phyloP scores from a whole-genome alignment of 2,329 filamentous ascomycete species.

The Venturia oleaginea region DNA sequence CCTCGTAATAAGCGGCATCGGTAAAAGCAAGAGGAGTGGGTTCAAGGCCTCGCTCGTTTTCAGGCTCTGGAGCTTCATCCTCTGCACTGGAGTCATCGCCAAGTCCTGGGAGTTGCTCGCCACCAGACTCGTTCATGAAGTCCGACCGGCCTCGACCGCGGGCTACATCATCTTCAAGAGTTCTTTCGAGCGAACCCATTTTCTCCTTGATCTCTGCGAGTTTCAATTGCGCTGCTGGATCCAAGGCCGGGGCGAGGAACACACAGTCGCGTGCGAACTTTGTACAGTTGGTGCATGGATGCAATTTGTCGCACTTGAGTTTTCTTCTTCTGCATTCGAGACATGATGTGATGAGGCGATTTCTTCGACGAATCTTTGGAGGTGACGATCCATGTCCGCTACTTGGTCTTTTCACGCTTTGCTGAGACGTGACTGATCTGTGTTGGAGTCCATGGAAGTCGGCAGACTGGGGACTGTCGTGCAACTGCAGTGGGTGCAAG shows the following conservation, averaged over 20 bases:
- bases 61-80: constrained; percentile 40
- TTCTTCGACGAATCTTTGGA: constrained; percentile 44
- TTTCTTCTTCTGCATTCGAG: constrained; percentile 66
- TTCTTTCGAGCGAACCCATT: constrained; percentile 61
- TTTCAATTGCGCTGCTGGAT: constrained; percentile 59
- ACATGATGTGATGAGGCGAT: constrained; percentile 60
- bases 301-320: constrained; percentile 65
- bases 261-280: constrained; percentile 45
- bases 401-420: constrained; percentile 9
- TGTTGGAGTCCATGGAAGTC: background rate
- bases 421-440: background rate
- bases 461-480: background rate
- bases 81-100: constrained; percentile 44
- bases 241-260: constrained; percentile 59
- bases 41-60: constrained; percentile 52
- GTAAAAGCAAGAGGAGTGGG: constrained; percentile 53
- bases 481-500: background rate
- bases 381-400: constrained; percentile 7
- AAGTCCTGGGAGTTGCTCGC: background rate
- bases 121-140: constrained; percentile 14
- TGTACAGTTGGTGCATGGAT: constrained; percentile 62
- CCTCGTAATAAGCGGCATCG: constrained; percentile 60
- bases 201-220: constrained; percentile 72
- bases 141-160: constrained; percentile 22
- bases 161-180: constrained; percentile 59